Evolutionary conservation across 805 yeast genomes (phyloP).

Genomic region (Komagataella ulmi): DNA sequence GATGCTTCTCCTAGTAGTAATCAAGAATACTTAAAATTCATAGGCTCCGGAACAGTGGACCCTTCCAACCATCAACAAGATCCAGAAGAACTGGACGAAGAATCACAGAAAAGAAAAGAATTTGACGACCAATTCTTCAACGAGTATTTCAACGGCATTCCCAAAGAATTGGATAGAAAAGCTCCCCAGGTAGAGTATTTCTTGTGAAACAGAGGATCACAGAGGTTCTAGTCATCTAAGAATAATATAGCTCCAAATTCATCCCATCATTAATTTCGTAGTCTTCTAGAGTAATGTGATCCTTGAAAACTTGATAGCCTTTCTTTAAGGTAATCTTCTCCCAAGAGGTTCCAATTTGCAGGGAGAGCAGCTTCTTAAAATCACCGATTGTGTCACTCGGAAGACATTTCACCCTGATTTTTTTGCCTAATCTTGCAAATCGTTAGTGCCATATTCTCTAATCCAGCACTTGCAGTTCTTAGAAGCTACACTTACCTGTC

Average conservation of each 20-base stretch:
- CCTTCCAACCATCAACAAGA: background rate
- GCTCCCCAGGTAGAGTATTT: conserved; percentile 28
- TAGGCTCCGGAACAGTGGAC: conserved; percentile 9
- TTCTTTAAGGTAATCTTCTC: conserved; percentile 65
- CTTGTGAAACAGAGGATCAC: conserved; percentile 11
- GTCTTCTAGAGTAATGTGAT: conserved; percentile 86
- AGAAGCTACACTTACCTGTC: conserved; percentile 32
- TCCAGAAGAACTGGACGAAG: conserved; percentile 7
- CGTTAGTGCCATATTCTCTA: conserved; percentile 5
- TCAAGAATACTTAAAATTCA: conserved; percentile 31
- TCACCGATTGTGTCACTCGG: conserved; percentile 82
- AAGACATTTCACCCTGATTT: conserved; percentile 76
- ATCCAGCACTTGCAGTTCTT: background rate
- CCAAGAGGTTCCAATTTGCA: conserved; percentile 69
- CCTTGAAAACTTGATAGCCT: conserved; percentile 75
- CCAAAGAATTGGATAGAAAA: conserved; percentile 8
- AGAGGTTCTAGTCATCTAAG: conserved; percentile 16
- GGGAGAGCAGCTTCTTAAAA: conserved; percentile 68
- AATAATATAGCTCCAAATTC: conserved; percentile 72
- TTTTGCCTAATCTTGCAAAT: conserved; percentile 58
- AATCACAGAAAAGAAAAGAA: background rate
- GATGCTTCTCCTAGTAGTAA: conserved; percentile 95
- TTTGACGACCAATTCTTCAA: conserved; percentile 1
- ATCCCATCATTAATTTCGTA: conserved; percentile 89
- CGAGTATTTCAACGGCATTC: background rate